These are phyloP conservation scores for Linnemannia zychae DNA, from an alignment of 192 early-diverging fungal genomes.

Conservation along the genomic window DNA sequence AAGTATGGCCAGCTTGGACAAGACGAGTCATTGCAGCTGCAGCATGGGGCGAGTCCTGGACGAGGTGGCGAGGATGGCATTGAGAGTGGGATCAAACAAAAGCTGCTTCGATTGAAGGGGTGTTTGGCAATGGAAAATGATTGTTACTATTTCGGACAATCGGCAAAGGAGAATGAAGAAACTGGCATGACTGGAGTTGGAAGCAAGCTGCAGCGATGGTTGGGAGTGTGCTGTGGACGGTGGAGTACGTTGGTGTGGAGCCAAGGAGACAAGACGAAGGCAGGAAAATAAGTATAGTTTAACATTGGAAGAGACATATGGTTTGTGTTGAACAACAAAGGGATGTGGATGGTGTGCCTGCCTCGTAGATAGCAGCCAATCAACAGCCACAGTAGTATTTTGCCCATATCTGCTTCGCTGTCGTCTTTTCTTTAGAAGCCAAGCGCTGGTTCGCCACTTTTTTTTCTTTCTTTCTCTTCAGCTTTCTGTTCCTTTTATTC, in stretches of 20 bases:
- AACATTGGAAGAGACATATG: too few species aligned
- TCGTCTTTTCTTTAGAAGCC: background rate
- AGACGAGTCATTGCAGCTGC: background rate
- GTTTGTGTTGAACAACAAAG: too few species aligned
- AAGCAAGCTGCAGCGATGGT: background rate
- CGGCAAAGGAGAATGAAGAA: background rate
- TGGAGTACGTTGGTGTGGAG: constrained; percentile 29
- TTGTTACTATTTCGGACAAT: constrained; percentile 12
- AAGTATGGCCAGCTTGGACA: constrained; percentile 44
- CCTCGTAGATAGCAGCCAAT: background rate
- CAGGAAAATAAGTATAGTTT: too few species aligned
- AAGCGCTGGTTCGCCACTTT: background rate
- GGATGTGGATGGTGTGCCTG: background rate
- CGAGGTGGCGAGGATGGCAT: too few species aligned
- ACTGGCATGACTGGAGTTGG: too few species aligned
- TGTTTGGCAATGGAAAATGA: background rate
- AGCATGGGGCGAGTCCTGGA: too few species aligned
- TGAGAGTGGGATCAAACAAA: background rate
- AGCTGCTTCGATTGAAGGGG: background rate
- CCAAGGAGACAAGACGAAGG: background rate
- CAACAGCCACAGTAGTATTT: background rate
- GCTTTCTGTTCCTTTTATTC: background rate
- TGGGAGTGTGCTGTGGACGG: constrained; percentile 8
- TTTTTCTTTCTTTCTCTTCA: background rate
- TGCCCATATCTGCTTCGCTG: background rate